Percentiles rank a stretch among this genome's conserved stretches.
Conservation (phyloP, 2,329 filamentous ascomycete species). For the Trichoderma breve region DNA sequence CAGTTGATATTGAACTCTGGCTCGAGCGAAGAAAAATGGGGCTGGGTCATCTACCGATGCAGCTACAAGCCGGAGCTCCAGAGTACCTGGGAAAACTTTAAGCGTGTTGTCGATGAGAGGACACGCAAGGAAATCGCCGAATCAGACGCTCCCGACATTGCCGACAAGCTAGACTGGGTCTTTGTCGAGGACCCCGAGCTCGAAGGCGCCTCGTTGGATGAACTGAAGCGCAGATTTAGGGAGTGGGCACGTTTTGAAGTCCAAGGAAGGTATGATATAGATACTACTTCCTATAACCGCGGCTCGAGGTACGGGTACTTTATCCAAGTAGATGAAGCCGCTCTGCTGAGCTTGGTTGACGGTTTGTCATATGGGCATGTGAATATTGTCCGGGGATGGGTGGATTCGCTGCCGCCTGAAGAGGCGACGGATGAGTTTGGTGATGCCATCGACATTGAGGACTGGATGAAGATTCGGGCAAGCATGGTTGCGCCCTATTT, state of each 20-base stretch:
- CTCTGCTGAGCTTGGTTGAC: background rate
- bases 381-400: background rate
- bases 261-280: background rate
- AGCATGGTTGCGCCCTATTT: background rate
- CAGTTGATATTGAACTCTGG: background rate
- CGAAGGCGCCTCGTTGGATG: background rate
- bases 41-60: background rate
- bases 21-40: background rate
- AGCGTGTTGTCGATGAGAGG: rapidly evolving
- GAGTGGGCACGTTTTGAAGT: background rate
- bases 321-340: background rate
- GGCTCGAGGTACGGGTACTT: background rate
- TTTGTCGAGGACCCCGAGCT: background rate
- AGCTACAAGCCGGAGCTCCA: background rate
- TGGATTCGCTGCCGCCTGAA: background rate
- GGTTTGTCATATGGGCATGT: background rate
- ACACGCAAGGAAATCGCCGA: background rate
- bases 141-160: background rate
- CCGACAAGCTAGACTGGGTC: background rate
- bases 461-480: background rate
- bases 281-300: background rate
- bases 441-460: background rate
- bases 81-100: background rate
- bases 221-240: background rate
- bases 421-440: background rate